These are phyloP conservation scores for Ilyonectria robusta DNA, from an alignment of 2,329 filamentous ascomycete species.

Conservation along the genomic window DNA sequence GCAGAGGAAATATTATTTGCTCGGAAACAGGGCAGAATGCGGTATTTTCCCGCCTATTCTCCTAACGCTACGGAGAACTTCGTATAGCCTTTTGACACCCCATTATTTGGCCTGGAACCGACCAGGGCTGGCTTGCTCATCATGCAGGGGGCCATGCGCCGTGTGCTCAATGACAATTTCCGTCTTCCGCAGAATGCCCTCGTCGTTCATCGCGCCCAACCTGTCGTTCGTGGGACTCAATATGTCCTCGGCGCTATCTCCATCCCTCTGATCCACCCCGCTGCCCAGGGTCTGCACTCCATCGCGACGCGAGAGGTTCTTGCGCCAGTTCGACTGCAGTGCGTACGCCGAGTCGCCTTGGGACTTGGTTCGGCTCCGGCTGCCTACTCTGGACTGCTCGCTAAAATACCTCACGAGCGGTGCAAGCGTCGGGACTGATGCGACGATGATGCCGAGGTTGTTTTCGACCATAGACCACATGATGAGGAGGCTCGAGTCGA, in stretches of 20 bases:
- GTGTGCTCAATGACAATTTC: too few relatives aligned
- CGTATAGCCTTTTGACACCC: too few relatives aligned
- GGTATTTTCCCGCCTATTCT: too few relatives aligned
- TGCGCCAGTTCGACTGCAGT: slow-evolving; percentile 43
- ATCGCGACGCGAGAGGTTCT: slow-evolving; percentile 21
- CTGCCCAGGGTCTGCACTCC: slow-evolving; percentile 41
- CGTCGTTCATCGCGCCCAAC: too few relatives aligned
- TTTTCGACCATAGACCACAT: slow-evolving; percentile 63
- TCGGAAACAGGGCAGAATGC: too few relatives aligned
- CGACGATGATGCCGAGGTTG: slow-evolving; percentile 59
- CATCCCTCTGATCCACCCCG: slow-evolving; percentile 3
- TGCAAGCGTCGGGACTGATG: slow-evolving; percentile 59
- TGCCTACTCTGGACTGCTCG: slow-evolving; percentile 46
- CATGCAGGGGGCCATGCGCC: too few relatives aligned
- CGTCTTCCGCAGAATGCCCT: too few relatives aligned
- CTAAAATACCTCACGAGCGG: slow-evolving; percentile 57
- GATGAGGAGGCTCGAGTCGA: slow-evolving; percentile 59
- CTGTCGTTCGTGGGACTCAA: not conserved
- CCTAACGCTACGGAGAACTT: too few relatives aligned
- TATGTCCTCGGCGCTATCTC: not conserved
- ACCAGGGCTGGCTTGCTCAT: too few relatives aligned
- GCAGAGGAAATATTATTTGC: too few relatives aligned
- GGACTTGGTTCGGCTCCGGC: slow-evolving; percentile 27
- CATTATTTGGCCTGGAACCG: too few relatives aligned
- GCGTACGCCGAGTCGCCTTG: slow-evolving; percentile 43